Percentiles rank a stretch among this genome's conserved stretches.
These are phyloP conservation scores for Phytopythium delawarense DNA, from an alignment of 352 stramenopile genomes.

Conservation along the genomic window DNA sequence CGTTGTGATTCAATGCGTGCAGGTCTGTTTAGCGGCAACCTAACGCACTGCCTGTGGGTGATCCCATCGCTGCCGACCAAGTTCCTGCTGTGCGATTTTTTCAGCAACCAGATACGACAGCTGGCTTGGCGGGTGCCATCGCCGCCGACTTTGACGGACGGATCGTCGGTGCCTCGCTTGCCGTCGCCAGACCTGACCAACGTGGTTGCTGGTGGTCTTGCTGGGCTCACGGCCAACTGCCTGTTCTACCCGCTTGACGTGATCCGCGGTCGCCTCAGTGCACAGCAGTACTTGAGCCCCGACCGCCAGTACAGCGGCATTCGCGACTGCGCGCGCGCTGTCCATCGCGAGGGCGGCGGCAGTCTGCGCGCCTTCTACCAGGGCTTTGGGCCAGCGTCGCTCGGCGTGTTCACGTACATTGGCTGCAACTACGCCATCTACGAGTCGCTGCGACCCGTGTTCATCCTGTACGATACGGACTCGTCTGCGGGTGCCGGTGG, in stretches of 20 bases:
- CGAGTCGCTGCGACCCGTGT: constrained; percentile 73
- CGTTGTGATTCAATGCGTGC: neutral
- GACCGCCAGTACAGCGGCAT: constrained; percentile 46
- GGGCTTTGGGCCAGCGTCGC: constrained; percentile 60
- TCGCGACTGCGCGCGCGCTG: constrained; percentile 46
- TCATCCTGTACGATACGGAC: constrained; percentile 74
- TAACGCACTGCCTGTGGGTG: constrained; percentile 77
- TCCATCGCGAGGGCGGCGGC: constrained; percentile 39
- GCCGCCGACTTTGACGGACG: neutral
- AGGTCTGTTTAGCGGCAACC: constrained; percentile 76
- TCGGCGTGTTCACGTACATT: constrained; percentile 81
- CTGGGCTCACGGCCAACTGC: constrained; percentile 61
- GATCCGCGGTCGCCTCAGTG: constrained; percentile 62
- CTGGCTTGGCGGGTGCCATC: constrained; percentile 12
- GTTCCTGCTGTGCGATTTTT: constrained; percentile 70
- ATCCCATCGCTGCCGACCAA: constrained; percentile 80
- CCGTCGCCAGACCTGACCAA: constrained; percentile 43
- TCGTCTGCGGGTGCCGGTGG: constrained; percentile 26
- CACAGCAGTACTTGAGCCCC: constrained; percentile 59
- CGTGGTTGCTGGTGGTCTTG: constrained; percentile 55
- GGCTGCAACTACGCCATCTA: constrained; percentile 84
- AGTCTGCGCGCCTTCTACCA: constrained; percentile 57
- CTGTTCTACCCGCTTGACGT: constrained; percentile 79
- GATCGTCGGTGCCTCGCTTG: neutral
- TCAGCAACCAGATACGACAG: constrained; percentile 42